Conservation (phyloP, 148 eudicot species). For the Chenopodium quinoa region DNA sequence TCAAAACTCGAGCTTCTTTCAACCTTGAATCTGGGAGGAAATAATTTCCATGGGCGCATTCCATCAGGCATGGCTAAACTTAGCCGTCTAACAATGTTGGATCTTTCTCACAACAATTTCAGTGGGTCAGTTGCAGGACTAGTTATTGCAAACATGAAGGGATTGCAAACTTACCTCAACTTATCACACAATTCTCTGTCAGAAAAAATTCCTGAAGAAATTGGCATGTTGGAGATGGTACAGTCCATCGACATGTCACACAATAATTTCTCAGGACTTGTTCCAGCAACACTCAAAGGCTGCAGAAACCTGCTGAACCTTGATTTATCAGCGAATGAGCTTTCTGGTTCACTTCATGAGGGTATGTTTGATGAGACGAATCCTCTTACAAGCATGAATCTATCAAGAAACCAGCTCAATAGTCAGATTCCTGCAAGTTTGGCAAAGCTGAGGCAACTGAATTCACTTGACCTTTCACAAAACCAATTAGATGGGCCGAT, state of each 20-base stretch:
- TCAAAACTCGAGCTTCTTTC: constrained; percentile 61
- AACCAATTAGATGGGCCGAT: constrained; percentile 58
- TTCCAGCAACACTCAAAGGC: constrained; percentile 53
- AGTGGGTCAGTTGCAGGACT: constrained; percentile 53
- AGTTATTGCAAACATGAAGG: constrained; percentile 55
- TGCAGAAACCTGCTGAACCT: constrained; percentile 67
- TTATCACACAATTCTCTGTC: constrained; percentile 59
- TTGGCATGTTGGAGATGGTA: constrained; percentile 73
- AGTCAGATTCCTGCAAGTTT: constrained; percentile 61
- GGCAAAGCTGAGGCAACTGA: constrained; percentile 41
- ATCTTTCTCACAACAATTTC: constrained; percentile 67
- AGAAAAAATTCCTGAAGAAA: constrained; percentile 56
- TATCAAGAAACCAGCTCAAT: constrained; percentile 56
- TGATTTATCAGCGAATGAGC: constrained; percentile 60
- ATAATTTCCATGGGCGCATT: constrained; percentile 58
- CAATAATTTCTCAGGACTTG: constrained; percentile 62
- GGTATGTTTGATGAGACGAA: constrained; percentile 32
- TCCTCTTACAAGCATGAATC: constrained; percentile 51
- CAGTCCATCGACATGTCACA: constrained; percentile 71
- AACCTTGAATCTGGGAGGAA: constrained; percentile 60
- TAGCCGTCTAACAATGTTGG: constrained; percentile 39
- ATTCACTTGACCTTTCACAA: constrained; percentile 60
- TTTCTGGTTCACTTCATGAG: constrained; percentile 49
- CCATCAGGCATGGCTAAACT: constrained; percentile 51
- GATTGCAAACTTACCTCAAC: constrained; percentile 53